Percentiles rank a stretch among this genome's conserved stretches.
phyloP scores from a whole-genome alignment of 1,284 basidiomycete genomes.

The Pterula multifida region DNA sequence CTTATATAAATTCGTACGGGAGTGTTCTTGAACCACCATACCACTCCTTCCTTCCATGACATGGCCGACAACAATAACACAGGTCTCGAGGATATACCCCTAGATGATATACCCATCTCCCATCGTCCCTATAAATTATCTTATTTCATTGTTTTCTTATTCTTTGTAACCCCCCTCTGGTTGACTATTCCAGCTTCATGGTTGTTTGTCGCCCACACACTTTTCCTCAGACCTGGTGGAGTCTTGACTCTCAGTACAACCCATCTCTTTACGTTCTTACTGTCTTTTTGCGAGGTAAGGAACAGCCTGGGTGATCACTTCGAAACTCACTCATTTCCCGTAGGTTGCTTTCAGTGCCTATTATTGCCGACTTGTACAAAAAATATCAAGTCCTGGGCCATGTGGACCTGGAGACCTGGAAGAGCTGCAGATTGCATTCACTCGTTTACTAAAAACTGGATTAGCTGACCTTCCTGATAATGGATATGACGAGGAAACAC shows the following conservation, averaged over 20 bases:
- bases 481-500: slow-evolving; percentile 43
- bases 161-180: slow-evolving; percentile 61
- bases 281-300: slow-evolving; percentile 49
- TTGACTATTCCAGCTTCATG: slow-evolving; percentile 58
- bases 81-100: neutral
- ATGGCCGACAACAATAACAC: slow-evolving; percentile 16
- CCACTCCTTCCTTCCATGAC: slow-evolving; percentile 2
- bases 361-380: slow-evolving; percentile 42
- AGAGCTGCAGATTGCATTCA: slow-evolving; percentile 50
- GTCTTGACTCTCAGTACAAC: slow-evolving; percentile 29
- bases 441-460: slow-evolving; percentile 43
- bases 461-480: slow-evolving; percentile 39
- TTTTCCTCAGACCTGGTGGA: slow-evolving; percentile 27
- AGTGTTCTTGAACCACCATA: neutral
- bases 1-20: no score
- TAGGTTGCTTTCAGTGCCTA: slow-evolving; percentile 74
- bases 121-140: slow-evolving; percentile 27
- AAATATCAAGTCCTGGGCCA: slow-evolving; percentile 40
- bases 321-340: slow-evolving; percentile 1
- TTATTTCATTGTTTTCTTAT: slow-evolving; percentile 48
- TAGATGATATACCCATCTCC: slow-evolving; percentile 26
- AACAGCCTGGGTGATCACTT: neutral
- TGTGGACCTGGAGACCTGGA: slow-evolving; percentile 31
- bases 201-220: slow-evolving; percentile 47
- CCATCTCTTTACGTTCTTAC: slow-evolving; percentile 26